These are phyloP conservation scores for Bipolaris zeicola DNA, from an alignment of 2,329 filamentous ascomycete species.

Conservation along the genomic window DNA sequence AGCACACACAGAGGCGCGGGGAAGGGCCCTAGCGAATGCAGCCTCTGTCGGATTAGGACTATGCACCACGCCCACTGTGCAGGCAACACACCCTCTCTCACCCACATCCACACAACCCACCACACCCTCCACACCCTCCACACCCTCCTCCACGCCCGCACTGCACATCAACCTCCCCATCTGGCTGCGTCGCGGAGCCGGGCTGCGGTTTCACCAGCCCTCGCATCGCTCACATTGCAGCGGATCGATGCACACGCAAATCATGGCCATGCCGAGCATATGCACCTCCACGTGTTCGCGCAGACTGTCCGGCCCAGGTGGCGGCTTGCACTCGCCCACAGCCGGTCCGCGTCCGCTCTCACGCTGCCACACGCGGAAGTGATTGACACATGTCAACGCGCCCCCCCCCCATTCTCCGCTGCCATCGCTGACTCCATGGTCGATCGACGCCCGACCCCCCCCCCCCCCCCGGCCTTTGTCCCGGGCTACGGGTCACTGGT, in stretches of 20 bases:
- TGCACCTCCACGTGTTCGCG: constrained; percentile 21
- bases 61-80: constrained; percentile 18
- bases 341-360: constrained; percentile 17
- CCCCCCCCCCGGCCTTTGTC: neutral
- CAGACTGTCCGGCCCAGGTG: constrained; percentile 12
- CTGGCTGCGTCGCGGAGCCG: constrained; percentile 32
- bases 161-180: constrained; percentile 6
- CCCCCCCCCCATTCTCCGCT: constrained; percentile 1
- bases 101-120: neutral
- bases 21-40: constrained; percentile 17
- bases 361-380: neutral
- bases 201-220: constrained; percentile 17
- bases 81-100: constrained; percentile 24
- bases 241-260: constrained; percentile 14
- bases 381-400: constrained; percentile 10
- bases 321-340: constrained; percentile 12
- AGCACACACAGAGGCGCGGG: neutral
- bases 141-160: neutral
- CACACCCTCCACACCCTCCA: neutral
- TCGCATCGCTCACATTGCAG: constrained; percentile 20
- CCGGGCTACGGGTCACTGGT: neutral
- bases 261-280: constrained; percentile 1
- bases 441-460: constrained; percentile 1
- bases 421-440: neutral
- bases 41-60: constrained; percentile 5